These are phyloP conservation scores for Phoma sp. DNA, from an alignment of 2,329 filamentous ascomycete species.

Conservation along the genomic window DNA sequence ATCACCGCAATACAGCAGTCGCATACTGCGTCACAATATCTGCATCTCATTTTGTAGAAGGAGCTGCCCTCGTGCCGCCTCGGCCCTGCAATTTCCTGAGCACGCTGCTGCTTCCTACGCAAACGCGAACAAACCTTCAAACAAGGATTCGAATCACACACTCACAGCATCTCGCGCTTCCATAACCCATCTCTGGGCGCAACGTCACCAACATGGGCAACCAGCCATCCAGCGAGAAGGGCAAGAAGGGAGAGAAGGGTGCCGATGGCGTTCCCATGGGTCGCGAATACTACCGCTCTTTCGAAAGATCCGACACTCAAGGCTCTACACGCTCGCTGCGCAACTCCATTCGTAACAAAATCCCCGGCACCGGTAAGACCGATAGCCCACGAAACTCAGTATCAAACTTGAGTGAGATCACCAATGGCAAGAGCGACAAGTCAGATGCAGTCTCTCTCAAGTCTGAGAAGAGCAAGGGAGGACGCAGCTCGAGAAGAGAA, in stretches of 20 bases:
- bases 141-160: constrained; percentile 14
- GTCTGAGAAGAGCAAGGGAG: constrained; percentile 66
- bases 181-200: constrained; percentile 15
- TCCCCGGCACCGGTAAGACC: constrained; percentile 70
- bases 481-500: constrained; percentile 42
- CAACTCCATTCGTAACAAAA: constrained; percentile 83
- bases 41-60: constrained; percentile 20
- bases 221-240: constrained; percentile 68
- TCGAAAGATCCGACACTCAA: constrained; percentile 90
- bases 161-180: constrained; percentile 7
- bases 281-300: constrained; percentile 78
- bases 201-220: constrained; percentile 71
- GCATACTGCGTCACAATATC: constrained; percentile 25
- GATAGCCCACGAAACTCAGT: constrained; percentile 85
- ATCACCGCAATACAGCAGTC: constrained; percentile 12
- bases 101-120: constrained; percentile 26
- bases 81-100: constrained; percentile 20
- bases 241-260: constrained; percentile 53
- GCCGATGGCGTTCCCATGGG: constrained; percentile 68
- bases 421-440: constrained; percentile 65
- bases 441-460: constrained; percentile 77
- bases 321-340: constrained; percentile 88
- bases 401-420: constrained; percentile 54
- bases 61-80: constrained; percentile 21
- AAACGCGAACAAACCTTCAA: background rate